These are phyloP conservation scores for Coemansia sp. DNA, from an alignment of 192 early-diverging fungal species.

Conservation along the genomic window DNA sequence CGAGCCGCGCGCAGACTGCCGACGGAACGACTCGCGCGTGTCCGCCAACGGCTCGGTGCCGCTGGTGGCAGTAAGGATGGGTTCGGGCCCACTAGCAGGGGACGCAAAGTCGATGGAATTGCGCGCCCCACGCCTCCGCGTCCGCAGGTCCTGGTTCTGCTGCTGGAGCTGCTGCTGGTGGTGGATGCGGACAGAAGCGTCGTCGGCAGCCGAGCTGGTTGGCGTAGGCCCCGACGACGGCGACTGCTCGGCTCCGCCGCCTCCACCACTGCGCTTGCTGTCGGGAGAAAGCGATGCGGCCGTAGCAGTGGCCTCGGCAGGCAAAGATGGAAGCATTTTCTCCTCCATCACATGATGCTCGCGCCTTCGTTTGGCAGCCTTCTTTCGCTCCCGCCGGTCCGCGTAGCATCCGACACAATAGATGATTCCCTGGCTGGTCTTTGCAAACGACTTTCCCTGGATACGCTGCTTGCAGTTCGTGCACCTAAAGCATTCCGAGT, in stretches of 20 bases:
- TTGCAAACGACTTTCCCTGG: slow-evolving; percentile 75
- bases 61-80: background rate
- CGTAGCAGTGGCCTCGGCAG: slow-evolving; percentile 24
- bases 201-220: background rate
- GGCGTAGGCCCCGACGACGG: slow-evolving; percentile 1
- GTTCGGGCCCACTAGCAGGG: background rate
- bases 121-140: slow-evolving; percentile 30
- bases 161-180: background rate
- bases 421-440: slow-evolving; percentile 76
- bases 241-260: background rate
- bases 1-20: background rate
- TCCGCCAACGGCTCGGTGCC: background rate
- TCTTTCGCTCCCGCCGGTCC: slow-evolving; percentile 66
- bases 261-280: slow-evolving; percentile 1
- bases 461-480: slow-evolving; percentile 71
- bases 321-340: slow-evolving; percentile 53
- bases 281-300: slow-evolving; percentile 7
- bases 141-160: slow-evolving; percentile 4
- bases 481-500: slow-evolving; percentile 80
- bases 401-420: slow-evolving; percentile 76
- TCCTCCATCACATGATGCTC: slow-evolving; percentile 49
- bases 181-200: background rate
- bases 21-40: background rate
- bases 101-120: slow-evolving; percentile 23
- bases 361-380: slow-evolving; percentile 57